These are phyloP conservation scores for Sonneratia caseolaris DNA, from an alignment of 345 rosid species.

Conservation along the genomic window DNA sequence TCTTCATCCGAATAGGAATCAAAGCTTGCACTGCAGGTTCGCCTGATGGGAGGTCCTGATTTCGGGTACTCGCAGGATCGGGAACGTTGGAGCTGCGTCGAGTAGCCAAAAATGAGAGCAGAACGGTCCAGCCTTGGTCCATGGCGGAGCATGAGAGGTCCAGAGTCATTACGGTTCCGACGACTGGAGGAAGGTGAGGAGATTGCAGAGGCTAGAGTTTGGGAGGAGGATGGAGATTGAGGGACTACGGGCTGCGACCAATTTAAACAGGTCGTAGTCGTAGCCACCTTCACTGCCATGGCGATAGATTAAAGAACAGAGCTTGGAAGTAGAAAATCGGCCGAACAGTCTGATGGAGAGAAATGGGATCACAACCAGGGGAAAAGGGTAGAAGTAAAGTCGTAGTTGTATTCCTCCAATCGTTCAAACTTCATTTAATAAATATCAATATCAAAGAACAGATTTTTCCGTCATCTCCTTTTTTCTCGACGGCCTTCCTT, in stretches of 20 bases:
- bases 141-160: slow-evolving; percentile 22
- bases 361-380: neutral
- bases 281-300: slow-evolving; percentile 64
- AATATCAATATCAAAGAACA: neutral
- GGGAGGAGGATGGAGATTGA: slow-evolving; percentile 50
- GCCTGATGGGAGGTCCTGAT: slow-evolving; percentile 20
- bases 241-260: slow-evolving; percentile 48
- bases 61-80: slow-evolving; percentile 35
- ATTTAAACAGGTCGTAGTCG: slow-evolving; percentile 30
- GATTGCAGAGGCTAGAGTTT: slow-evolving; percentile 43
- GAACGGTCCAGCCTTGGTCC: slow-evolving; percentile 34
- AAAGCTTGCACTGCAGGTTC: slow-evolving; percentile 51
- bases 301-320: neutral
- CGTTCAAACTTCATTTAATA: neutral
- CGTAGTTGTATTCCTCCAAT: neutral
- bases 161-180: slow-evolving; percentile 23
- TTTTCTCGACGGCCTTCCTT: neutral
- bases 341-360: neutral
- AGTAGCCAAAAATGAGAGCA: slow-evolving; percentile 33
- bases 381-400: neutral
- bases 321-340: neutral
- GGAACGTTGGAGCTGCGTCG: slow-evolving; percentile 27
- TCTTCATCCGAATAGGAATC: slow-evolving; percentile 66
- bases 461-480: neutral
- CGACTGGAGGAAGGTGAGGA: slow-evolving; percentile 46